Evolutionary conservation across 2,329 filamentous ascomycete genomes (phyloP), one percentile per base, ranked within the genome.

Genomic region (Paracoccidioides brasiliensis): DNA sequence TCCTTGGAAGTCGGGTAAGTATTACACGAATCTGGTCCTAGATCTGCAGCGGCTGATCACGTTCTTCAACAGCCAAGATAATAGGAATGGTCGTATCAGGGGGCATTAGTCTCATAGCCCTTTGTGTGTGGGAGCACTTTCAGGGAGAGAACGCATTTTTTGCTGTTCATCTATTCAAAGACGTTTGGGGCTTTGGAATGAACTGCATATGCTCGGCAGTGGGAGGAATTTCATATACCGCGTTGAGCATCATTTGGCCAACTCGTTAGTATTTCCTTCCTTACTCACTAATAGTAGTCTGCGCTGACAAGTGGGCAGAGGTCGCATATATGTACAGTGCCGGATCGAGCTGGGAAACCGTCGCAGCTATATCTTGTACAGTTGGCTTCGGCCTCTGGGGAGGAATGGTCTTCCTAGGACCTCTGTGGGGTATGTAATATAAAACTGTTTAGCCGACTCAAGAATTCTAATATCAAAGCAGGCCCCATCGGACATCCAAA

Each of bases 1-100:
- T 46, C 52, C 51, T n/a, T 61, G 59, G 59, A 50, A 35, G 5
- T 53, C 52, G 10, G 38, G 52, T 53, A 32, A 53, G 52, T n/a
- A 30, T 7, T 45, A 28, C 5, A 7, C 22, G 4, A 7, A 46
- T 46, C 22, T 46, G 4, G 15, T 32, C 14, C 15, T 9, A 12
- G 35, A 5, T 43, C 15, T 43, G 6, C 43, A 45, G 14, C 32
- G 41, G 8, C 15, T 45, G 22, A 10, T 43, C 3, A 28, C 8
- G 41, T 38, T 15, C 28, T 30, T 33, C 28, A 32, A 52, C n/a
- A 52, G 49, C 35, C 14, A 52, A 41, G 35, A 35, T 52, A 38
- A 10, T 52, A 3, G 49, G 49, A 15, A 52, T 52, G 49, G n/a
- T 52, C n/a, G 28, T 52, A 40, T 52, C 49, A 14, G 49, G 49